A percentile compares a stretch with the other conserved stretches of the same genome.
phyloP scores from a whole-genome alignment of 75 land plant genomes.

The Sequoiadendron giganteum region DNA sequence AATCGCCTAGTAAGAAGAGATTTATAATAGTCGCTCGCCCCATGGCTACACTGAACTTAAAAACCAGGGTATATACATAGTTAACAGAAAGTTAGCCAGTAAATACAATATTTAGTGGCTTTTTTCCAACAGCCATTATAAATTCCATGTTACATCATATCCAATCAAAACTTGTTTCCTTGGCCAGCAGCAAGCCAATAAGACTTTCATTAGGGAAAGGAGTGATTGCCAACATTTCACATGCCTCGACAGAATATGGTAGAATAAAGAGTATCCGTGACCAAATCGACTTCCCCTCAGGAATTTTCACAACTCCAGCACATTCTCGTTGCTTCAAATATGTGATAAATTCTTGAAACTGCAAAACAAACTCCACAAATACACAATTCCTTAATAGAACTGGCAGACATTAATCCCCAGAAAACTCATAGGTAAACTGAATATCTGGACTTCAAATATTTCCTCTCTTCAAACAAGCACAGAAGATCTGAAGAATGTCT shows the following conservation, averaged over 20 bases:
- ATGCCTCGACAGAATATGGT: conserved; percentile 69
- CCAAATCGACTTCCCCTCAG: conserved; percentile 66
- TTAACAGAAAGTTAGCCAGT: neutral
- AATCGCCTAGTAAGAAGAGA: neutral
- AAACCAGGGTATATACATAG: neutral
- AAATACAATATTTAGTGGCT: neutral
- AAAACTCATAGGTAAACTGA: neutral
- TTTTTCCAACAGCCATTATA: neutral
- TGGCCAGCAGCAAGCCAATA: conserved; percentile 74
- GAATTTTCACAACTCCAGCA: conserved; percentile 92
- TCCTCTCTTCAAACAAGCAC: neutral
- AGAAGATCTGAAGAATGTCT: neutral
- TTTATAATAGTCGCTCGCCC: neutral
- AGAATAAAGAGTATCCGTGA: conserved; percentile 81
- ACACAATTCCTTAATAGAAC: neutral
- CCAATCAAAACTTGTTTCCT: conserved; percentile 55
- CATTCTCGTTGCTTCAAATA: conserved; percentile 94
- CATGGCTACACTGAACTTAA: neutral
- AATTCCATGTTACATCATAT: conserved; percentile 17
- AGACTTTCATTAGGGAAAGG: conserved; percentile 62
- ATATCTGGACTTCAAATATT: neutral
- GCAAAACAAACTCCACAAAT: conserved; percentile 21
- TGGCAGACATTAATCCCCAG: neutral
- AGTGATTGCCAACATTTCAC: conserved; percentile 61
- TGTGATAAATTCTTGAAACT: conserved; percentile 85